Base-by-base conservation (phyloP, 495 filamentous ascomycete species). In the Aspergillus hancockii region DNA sequence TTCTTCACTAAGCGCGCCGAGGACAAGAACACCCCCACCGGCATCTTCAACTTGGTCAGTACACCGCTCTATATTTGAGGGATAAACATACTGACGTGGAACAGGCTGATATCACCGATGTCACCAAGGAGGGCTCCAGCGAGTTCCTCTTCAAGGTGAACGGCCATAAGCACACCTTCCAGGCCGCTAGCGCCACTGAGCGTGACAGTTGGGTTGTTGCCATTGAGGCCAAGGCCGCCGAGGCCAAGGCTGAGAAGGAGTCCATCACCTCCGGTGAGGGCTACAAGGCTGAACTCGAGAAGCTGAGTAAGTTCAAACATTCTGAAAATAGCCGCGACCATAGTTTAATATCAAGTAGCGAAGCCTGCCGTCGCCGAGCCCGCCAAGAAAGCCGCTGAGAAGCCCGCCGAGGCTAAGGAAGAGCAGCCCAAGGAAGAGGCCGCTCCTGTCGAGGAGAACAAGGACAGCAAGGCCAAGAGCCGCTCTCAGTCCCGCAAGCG, bases 401-500 rank as follows among this genome's bases (percentile, higher is more conserved):
- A 85, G 77, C 74, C 79, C 66, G 73, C 60, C 49, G 71, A 83
- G 65, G 74, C 83, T 66, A 63, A 68, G 70, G 62, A 63, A 41
- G 64, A 67, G 54, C 51, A 67, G 54, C 51, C 56, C 38, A 49
- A 60, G 50, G 49, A 61, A 21, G 49, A 82, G 57, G 64, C 70
- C 55, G 66, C 68, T 64, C 67, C 70, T 61, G 72, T 70, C 68
- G 77, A 85, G 65, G 71, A 72, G 58, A 71, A 63, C 43, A 73
- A 78, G 76, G 72, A 76, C 41, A 75, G 81, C 56, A 69, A 74
- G 65, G 76, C 78, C 58, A 84, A 83, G 71, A 81, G 82, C 71
- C 89, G 90, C 64, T 95, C 91, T 55, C 89, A 90, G 58, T 95
- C 90, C 68, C 88, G 89, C 72, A 96, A 96, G 88, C 88, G 91